Percentiles rank a stretch among this genome's conserved stretches.
These are phyloP conservation scores for Diversispora epigaea DNA, from an alignment of 192 early-diverging fungal genomes.

Conservation along the genomic window DNA sequence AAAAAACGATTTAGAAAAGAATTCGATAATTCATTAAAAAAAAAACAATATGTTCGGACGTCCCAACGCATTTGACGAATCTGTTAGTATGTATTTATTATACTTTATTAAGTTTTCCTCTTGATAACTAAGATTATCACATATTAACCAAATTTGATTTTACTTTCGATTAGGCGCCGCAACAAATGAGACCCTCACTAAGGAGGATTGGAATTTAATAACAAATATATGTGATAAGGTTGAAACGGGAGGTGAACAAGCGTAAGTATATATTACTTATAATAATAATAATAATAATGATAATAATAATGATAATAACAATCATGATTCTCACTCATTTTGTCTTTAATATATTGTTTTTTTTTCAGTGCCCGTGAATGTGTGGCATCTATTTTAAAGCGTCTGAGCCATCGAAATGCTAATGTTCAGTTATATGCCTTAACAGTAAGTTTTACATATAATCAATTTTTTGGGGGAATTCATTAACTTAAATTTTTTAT, in stretches of 20 bases:
- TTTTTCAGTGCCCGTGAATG: constrained; percentile 63
- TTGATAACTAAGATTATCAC: neutral
- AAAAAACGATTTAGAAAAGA: too few species aligned
- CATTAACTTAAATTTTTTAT: constrained; percentile 39
- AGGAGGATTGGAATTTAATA: constrained; percentile 91
- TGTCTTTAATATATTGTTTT: neutral
- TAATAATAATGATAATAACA: too few species aligned
- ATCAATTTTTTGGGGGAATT: constrained; percentile 32
- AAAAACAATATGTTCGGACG: too few species aligned
- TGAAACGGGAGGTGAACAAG: constrained; percentile 45
- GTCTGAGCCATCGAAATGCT: constrained; percentile 75
- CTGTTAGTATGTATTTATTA: neutral
- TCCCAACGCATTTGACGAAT: neutral
- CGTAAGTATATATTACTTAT: constrained; percentile 36
- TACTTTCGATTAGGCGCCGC: constrained; percentile 61
- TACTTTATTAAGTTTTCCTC: neutral
- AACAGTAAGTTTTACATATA: constrained; percentile 48
- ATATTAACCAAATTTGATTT: neutral
- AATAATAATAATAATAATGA: too few species aligned
- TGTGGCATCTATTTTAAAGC: constrained; percentile 69
- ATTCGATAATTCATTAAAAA: too few species aligned
- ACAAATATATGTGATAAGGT: constrained; percentile 73
- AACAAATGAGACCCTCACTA: constrained; percentile 88
- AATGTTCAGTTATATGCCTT: constrained; percentile 73
- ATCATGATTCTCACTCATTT: neutral